Evolutionary conservation across 108 stramenopile species (phyloP), one percentile per base, ranked within the genome.

Genomic region (Nitzschia palea): DNA sequence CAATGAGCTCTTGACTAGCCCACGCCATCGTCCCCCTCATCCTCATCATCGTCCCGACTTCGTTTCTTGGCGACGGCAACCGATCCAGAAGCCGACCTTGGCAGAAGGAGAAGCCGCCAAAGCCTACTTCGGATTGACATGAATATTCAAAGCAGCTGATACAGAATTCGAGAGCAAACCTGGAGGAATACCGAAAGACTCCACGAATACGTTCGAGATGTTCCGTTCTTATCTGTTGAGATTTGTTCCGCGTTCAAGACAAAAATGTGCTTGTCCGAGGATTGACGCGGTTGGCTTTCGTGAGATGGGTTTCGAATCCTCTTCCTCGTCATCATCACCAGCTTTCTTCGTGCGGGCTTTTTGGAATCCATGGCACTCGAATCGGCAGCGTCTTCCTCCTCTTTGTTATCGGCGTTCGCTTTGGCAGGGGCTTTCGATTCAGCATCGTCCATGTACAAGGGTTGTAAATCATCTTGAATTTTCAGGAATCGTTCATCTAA

Each of bases 401-500:
- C 50, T 8, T n/a, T 8, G 18, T 51, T 22, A 20, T 22, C 30
- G 0, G 12, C n/a, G 8, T 63, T 63, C 12, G 34, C 27, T 23
- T 14, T 9, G 9, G 44, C 30, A 12, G 36, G 10, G 12, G 12
- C 10, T 36, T 23, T 35, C 9, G 30, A 52, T n/a, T 65, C 9
- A 8, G 34, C 45, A 8, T 4, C 25, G 25, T 14, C 35, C 28
- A 15, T 4, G 1, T 27, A 18, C 22, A 17, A 14, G 22, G 18
- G 0, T 8, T 37, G 50, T 58, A 32, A 29, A 27, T 73, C 44
- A 18, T 55, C 45, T 35, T 73, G 71, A 25, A 55, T 43, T 32
- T 73, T 33, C 28, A 73, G 48, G 32, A 65, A 48, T 28, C 48
- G 15, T 26, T 55, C 34, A 36, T 73, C 63, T 44, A 73, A 25